phyloP scores from a whole-genome alignment of 768 basidiomycete species.

The Baorangia bicolor region DNA sequence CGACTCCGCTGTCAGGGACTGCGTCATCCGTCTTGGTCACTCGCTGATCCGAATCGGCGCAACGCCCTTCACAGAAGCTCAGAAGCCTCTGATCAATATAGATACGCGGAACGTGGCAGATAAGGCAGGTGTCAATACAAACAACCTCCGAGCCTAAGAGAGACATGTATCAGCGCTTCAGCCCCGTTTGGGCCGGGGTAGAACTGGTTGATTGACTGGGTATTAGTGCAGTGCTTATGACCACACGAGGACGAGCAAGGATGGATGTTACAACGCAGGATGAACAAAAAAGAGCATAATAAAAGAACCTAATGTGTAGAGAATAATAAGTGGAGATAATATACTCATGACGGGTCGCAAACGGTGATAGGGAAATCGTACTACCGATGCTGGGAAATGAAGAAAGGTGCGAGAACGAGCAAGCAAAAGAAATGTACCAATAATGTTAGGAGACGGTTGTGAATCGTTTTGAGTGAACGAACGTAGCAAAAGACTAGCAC shows the following conservation, averaged over 20 bases:
- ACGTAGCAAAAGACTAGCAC: background rate
- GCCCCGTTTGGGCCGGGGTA: no score
- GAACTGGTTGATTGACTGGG: background rate
- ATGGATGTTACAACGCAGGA: slow-evolving; percentile 4
- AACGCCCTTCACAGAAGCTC: background rate
- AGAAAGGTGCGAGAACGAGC: background rate
- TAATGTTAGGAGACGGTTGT: slow-evolving; percentile 20
- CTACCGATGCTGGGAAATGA: background rate
- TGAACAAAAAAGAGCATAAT: background rate
- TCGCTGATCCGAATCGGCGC: background rate
- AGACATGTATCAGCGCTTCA: no score
- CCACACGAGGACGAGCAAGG: background rate
- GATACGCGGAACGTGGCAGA: background rate
- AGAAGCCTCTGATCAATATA: background rate
- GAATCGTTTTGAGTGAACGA: background rate
- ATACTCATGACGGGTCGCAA: slow-evolving; percentile 5
- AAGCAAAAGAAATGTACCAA: slow-evolving; percentile 9
- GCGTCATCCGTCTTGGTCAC: background rate
- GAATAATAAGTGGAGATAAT: slow-evolving; percentile 17
- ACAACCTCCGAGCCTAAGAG: no score
- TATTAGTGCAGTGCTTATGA: background rate
- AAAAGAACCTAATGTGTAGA: slow-evolving; percentile 16
- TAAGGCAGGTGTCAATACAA: background rate
- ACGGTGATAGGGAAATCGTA: background rate
- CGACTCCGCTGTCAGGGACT: no score